Conservation (phyloP, 1,284 basidiomycete genomes). For the Sanguinoderma infundibulare region DNA sequence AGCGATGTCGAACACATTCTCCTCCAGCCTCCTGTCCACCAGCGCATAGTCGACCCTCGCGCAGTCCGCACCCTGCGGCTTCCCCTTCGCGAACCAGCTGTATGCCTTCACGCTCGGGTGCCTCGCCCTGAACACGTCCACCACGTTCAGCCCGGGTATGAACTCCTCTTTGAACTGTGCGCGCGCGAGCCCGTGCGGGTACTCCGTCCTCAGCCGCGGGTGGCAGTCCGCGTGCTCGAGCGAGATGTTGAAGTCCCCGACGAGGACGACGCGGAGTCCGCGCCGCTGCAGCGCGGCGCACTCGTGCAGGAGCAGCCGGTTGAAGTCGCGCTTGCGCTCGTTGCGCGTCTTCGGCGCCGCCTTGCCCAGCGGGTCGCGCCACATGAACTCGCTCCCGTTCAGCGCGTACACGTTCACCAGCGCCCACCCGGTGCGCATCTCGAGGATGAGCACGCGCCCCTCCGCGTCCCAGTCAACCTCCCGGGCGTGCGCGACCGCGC, state of each 20-base stretch:
- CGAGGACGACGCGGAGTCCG: constrained; percentile 30
- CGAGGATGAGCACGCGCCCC: constrained; percentile 31
- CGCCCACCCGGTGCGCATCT: constrained; percentile 33
- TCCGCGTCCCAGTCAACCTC: constrained; percentile 35
- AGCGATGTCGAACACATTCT: constrained; percentile 24
- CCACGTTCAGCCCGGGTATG: constrained; percentile 26
- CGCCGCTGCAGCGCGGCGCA: constrained; percentile 28
- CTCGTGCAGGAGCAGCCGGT: constrained; percentile 30
- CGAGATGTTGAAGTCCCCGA: constrained; percentile 36
- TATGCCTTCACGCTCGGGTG: constrained; percentile 26
- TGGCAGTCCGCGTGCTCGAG: constrained; percentile 28
- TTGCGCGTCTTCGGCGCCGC: constrained; percentile 31
- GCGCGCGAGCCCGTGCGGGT: constrained; percentile 30
- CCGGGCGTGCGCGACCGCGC: constrained; percentile 19
- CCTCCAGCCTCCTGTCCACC: constrained; percentile 24
- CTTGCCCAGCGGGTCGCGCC: constrained; percentile 29
- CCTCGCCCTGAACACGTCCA: constrained; percentile 29
- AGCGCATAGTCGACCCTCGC: constrained; percentile 34
- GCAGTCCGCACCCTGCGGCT: constrained; percentile 32
- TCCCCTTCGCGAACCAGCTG: constrained; percentile 36
- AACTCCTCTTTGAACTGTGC: constrained; percentile 32
- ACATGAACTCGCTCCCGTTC: constrained; percentile 35
- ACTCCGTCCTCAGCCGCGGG: constrained; percentile 31
- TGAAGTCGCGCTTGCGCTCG: constrained; percentile 36
- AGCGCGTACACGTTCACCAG: constrained; percentile 34